Base-by-base conservation (phyloP, 768 basidiomycete species). In the Kwoniella newhampshirensis region DNA sequence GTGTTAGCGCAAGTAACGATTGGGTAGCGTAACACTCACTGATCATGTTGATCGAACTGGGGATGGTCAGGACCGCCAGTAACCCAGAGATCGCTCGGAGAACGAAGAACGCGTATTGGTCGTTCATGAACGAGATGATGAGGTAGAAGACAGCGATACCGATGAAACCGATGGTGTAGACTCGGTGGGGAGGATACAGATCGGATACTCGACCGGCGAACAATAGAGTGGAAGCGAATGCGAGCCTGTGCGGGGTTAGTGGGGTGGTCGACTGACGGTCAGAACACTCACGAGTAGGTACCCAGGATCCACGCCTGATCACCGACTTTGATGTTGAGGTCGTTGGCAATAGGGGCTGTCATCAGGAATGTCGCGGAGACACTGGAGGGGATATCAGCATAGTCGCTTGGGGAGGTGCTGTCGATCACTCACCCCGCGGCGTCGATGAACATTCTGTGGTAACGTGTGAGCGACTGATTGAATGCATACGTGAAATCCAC, bases 111-210 rank as follows among this genome's bases (percentile, higher is more conserved):
- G 70, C 71, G 47, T 67, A 65, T 51, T 70, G 57, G 53, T 74
- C 53, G 23, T 41, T 60, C 67, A 69, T 71, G 60, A 70, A 73
- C 7, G 64, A 67, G 42, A 70, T 67, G 66, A 68, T 66, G 21
- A 75, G 61, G 57, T 66, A 71, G 68, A 73, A 68, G 37, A 71
- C 39, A 30, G 68, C 69, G 32, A 75, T 58, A 48, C 68, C 68
- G 50, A 66, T 54, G 60, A 75, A 73, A 8, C 74, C 74, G 51
- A 64, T 39, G 27, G 67, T 70, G 65, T 70, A 75, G n/a, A 71
- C 54, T 37, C 60, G 48, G 43, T 71, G 66, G 28, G 71, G 68
- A 4, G 68, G 57, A 62, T 66, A 70, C 8, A 75, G 51, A 47
- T 73, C 71, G 23, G 71, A 60, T 2, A 73, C 47, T 42, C 71